Conservation (phyloP, 2,329 filamentous ascomycete genomes). For the Teratosphaeria zuluensis region DNA sequence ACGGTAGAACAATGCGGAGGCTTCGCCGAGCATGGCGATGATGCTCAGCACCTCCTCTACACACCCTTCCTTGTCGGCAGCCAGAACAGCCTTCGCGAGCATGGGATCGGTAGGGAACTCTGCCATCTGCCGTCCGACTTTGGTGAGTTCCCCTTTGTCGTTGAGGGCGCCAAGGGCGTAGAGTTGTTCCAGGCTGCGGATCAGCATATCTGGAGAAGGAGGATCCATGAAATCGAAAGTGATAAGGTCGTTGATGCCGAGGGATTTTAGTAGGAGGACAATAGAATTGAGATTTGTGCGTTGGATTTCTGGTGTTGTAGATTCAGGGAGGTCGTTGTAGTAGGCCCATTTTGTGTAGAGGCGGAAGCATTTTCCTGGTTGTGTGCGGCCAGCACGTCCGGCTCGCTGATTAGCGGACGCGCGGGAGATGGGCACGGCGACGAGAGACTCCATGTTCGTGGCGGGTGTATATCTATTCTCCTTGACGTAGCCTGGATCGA, state of each 20-base stretch:
- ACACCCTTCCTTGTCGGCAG: slow-evolving; percentile 82
- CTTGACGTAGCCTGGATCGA: slow-evolving; percentile 91
- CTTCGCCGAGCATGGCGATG: slow-evolving; percentile 87
- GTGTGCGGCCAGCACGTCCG: slow-evolving; percentile 84
- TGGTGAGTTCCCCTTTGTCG: slow-evolving; percentile 78
- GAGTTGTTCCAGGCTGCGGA: slow-evolving; percentile 78
- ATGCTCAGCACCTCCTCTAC: slow-evolving; percentile 88
- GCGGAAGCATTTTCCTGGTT: slow-evolving; percentile 85
- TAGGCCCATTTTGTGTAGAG: slow-evolving; percentile 82
- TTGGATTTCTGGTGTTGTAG: slow-evolving; percentile 86
- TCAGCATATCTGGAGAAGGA: slow-evolving; percentile 79
- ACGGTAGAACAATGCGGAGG: slow-evolving; percentile 81
- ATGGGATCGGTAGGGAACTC: slow-evolving; percentile 91
- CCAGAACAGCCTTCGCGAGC: slow-evolving; percentile 80
- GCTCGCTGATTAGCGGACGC: slow-evolving; percentile 89
- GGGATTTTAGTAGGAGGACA: slow-evolving; percentile 74
- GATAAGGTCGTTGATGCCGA: slow-evolving; percentile 85
- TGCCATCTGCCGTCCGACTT: slow-evolving; percentile 85
- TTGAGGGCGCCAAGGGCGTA: slow-evolving; percentile 87
- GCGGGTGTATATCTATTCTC: slow-evolving; percentile 88
- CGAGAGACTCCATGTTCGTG: slow-evolving; percentile 84
- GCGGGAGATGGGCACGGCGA: slow-evolving; percentile 82
- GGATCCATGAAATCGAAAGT: slow-evolving; percentile 96
- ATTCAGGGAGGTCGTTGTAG: slow-evolving; percentile 89
- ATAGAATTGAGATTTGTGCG: slow-evolving; percentile 78